Conservation (phyloP, 371 early-diverging fungal species). For the Mortierella sp. region DNA sequence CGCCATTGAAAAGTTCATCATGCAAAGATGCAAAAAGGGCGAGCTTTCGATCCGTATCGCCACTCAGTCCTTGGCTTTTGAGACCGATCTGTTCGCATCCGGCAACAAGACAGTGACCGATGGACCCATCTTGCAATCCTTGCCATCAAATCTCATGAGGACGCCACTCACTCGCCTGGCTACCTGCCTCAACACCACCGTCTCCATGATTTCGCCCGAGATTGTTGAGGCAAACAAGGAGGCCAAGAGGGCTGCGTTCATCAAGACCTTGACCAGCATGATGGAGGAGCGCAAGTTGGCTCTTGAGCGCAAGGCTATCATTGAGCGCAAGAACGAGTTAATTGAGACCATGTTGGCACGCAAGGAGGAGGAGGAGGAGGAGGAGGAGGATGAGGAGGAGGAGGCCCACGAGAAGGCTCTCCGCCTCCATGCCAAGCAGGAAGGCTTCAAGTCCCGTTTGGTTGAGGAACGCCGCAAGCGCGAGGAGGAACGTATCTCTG, state of each 20-base stretch:
- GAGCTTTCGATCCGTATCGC: conserved; percentile 94
- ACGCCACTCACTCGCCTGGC: conserved; percentile 83
- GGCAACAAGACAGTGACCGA: conserved; percentile 74
- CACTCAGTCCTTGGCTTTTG: conserved; percentile 90
- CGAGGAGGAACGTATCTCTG: conserved; percentile 84
- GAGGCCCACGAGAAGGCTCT: conserved; percentile 80
- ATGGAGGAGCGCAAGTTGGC: conserved; percentile 87
- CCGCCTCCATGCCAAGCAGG: conserved; percentile 82
- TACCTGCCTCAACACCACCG: conserved; percentile 83
- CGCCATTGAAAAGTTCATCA: conserved; percentile 95
- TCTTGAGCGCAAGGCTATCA: conserved; percentile 81
- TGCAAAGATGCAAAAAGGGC: conserved; percentile 96
- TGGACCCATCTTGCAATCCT: conserved; percentile 87
- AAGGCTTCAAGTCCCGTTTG: conserved; percentile 82
- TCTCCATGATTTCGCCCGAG: conserved; percentile 86
- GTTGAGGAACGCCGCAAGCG: conserved; percentile 88
- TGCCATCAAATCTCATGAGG: conserved; percentile 90
- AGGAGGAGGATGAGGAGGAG: no score
- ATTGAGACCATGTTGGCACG: conserved; percentile 83
- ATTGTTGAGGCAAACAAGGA: conserved; percentile 71
- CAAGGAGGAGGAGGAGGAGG: conserved; percentile 83
- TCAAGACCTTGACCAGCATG: conserved; percentile 72
- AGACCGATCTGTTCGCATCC: conserved; percentile 84
- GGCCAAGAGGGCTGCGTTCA: conserved; percentile 71
- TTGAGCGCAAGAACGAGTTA: conserved; percentile 93